Evolutionary conservation across 2,329 filamentous ascomycete genomes (phyloP).

Genomic region (Pseudocercospora eumusae): DNA sequence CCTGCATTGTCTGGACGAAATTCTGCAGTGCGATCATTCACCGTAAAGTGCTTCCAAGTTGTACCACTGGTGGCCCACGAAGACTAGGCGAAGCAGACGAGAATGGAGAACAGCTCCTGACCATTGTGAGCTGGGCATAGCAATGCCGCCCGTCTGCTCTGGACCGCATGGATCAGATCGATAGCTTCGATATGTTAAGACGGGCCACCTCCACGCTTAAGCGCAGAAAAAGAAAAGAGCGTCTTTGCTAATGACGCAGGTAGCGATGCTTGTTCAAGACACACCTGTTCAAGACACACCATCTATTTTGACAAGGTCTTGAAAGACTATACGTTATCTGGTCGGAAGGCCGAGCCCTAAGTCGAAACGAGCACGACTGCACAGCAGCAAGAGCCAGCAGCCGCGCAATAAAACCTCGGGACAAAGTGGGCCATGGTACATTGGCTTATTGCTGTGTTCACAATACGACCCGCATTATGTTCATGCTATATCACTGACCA

Average conservation of each 20-base stretch:
- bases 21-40: neutral
- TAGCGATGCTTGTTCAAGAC: neutral
- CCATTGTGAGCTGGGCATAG: neutral
- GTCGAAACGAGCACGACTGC: too few relatives aligned
- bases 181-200: neutral
- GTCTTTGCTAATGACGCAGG: neutral
- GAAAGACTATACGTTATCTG: too few relatives aligned
- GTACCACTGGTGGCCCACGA: neutral
- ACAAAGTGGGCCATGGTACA: too few relatives aligned
- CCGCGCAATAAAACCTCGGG: too few relatives aligned
- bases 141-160: neutral
- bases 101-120: neutral
- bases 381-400: too few relatives aligned
- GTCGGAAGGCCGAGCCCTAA: too few relatives aligned
- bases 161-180: neutral
- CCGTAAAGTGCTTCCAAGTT: neutral
- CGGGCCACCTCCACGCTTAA: neutral
- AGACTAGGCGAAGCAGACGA: neutral
- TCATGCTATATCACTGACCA: neutral
- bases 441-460: neutral
- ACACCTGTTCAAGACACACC: too few relatives aligned
- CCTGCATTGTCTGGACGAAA: neutral
- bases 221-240: neutral
- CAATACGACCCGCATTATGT: neutral
- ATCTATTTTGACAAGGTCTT: too few relatives aligned